These are phyloP conservation scores for Tulasnella sp. DNA, from an alignment of 768 basidiomycete species.

Conservation along the genomic window DNA sequence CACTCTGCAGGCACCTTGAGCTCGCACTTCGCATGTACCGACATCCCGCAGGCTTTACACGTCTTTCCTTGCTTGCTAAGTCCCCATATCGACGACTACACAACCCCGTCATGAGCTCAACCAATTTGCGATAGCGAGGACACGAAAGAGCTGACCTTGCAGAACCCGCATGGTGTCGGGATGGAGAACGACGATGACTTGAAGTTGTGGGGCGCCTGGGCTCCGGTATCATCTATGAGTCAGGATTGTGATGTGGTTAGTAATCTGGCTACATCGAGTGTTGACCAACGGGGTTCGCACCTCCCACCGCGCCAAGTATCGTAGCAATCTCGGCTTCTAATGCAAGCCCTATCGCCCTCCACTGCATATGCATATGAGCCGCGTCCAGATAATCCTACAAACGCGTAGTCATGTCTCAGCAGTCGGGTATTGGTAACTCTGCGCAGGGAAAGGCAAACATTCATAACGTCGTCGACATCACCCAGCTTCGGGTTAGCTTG, in stretches of 20 bases:
- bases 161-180: slow-evolving; percentile 70
- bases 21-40: slow-evolving; percentile 78
- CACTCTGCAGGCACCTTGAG: slow-evolving; percentile 67
- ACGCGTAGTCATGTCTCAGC: background rate
- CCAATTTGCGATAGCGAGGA: background rate
- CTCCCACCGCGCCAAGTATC: slow-evolving; percentile 50
- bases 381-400: slow-evolving; percentile 51
- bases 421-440: background rate
- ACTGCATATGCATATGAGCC: slow-evolving; percentile 45
- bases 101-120: no score
- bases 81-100: slow-evolving; percentile 74
- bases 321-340: slow-evolving; percentile 54
- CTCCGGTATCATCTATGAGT: slow-evolving; percentile 59
- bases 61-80: slow-evolving; percentile 79
- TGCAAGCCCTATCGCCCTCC: slow-evolving; percentile 43
- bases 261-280: background rate
- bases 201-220: slow-evolving; percentile 60
- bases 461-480: slow-evolving; percentile 44
- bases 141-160: slow-evolving; percentile 42
- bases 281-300: slow-evolving; percentile 29
- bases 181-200: slow-evolving; percentile 81
- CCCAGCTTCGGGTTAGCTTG: slow-evolving; percentile 40
- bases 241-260: background rate
- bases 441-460: slow-evolving; percentile 30
- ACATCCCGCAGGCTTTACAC: slow-evolving; percentile 63